Conservation (phyloP, 2,329 filamentous ascomycete species). For the Claviceps paspali region DNA sequence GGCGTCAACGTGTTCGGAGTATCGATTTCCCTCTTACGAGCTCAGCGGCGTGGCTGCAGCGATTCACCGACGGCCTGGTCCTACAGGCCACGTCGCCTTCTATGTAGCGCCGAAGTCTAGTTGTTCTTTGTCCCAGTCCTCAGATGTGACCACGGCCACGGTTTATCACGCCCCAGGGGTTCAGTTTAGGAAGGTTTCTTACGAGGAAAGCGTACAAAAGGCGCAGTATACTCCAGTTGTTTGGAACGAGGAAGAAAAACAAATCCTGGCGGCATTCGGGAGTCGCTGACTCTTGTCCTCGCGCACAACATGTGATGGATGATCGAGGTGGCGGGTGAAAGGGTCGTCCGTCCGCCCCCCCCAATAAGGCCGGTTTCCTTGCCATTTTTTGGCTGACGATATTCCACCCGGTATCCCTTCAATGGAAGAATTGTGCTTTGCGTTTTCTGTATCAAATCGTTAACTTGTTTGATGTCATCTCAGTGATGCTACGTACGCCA, state of each 20-base stretch:
- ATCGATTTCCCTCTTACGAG: slow-evolving; percentile 23
- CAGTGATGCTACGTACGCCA: no score
- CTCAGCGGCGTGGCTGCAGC: slow-evolving; percentile 20
- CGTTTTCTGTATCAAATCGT: no score
- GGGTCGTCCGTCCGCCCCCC: no score
- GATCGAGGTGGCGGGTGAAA: slow-evolving; percentile 23
- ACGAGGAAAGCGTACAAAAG: slow-evolving; percentile 19
- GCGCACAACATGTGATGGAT: slow-evolving; percentile 26
- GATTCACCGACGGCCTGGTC: slow-evolving; percentile 29
- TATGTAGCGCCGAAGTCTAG: slow-evolving; percentile 23
- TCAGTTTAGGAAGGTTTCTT: slow-evolving; percentile 28
- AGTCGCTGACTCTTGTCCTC: slow-evolving; percentile 22
- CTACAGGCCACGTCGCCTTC: slow-evolving; percentile 27
- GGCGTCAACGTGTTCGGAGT: slow-evolving; percentile 25
- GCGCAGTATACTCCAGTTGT: slow-evolving; percentile 2
- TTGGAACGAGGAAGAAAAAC: no score
- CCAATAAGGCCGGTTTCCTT: no score
- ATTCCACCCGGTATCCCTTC: no score
- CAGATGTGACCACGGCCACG: slow-evolving; percentile 23
- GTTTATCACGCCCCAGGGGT: no score
- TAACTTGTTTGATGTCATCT: no score
- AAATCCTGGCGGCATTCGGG: no score
- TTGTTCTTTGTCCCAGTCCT: slow-evolving; percentile 26
- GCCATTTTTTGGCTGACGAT: slow-evolving; percentile 20
- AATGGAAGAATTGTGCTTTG: no score